A percentile compares a stretch with the other conserved stretches of the same genome.
phyloP scores from a whole-genome alignment of 805 yeast genomes.

The Candida broadrunensis region DNA sequence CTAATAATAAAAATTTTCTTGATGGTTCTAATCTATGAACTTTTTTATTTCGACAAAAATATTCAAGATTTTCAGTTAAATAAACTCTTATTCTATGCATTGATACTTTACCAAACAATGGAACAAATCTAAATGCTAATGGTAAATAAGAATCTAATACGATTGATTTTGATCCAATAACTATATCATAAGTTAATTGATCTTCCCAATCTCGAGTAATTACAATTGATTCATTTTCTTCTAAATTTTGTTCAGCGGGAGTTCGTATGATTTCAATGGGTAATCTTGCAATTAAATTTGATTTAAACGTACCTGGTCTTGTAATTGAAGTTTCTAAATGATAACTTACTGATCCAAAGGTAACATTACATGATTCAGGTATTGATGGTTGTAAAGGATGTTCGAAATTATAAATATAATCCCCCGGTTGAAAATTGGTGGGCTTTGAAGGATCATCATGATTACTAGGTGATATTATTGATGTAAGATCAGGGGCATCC shows the following conservation, averaged over 20 bases:
- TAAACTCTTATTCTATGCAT: constrained; percentile 84
- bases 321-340: constrained; percentile 65
- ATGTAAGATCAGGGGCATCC: constrained; percentile 2
- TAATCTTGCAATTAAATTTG: constrained; percentile 61
- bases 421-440: constrained; percentile 56
- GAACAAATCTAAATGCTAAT: constrained; percentile 76
- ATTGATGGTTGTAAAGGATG: constrained; percentile 76
- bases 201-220: constrained; percentile 93
- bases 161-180: constrained; percentile 85
- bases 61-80: constrained; percentile 86
- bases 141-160: constrained; percentile 83
- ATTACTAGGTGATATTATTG: constrained; percentile 5
- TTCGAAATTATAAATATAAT: constrained; percentile 89
- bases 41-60: constrained; percentile 78
- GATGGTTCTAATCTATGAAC: constrained; percentile 93
- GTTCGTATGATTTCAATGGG: constrained; percentile 71
- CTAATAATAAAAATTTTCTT: constrained; percentile 74
- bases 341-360: constrained; percentile 80
- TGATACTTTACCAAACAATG: constrained; percentile 76
- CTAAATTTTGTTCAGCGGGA: constrained; percentile 74
- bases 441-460: constrained; percentile 16
- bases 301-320: constrained; percentile 82
- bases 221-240: constrained; percentile 90
- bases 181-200: constrained; percentile 82
- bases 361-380: constrained; percentile 76